A percentile compares a stretch with the other conserved stretches of the same genome.
Conservation (phyloP, 768 basidiomycete species). For the Austroboletus eburneus region DNA sequence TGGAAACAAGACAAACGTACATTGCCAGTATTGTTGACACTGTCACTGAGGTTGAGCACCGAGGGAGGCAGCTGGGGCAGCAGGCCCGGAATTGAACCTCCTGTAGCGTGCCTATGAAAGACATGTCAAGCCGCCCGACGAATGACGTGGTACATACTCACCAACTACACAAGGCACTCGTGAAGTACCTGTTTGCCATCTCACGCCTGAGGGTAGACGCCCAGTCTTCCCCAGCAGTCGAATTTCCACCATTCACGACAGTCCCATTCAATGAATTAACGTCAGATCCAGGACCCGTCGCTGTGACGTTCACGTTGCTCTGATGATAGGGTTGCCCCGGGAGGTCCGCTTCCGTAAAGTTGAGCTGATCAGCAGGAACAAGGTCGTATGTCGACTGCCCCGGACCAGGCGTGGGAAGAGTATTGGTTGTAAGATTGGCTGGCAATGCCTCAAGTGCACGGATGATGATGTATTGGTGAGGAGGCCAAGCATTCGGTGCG, state of each 20-base stretch:
- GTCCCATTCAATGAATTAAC: constrained; percentile 51
- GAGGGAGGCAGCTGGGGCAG: constrained; percentile 65
- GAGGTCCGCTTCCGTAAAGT: constrained; percentile 62
- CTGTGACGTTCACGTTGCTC: constrained; percentile 40
- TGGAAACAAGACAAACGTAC: too few relatives aligned
- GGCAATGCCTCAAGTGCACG: constrained; percentile 75
- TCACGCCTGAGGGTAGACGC: constrained; percentile 56
- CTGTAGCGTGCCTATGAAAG: constrained; percentile 69
- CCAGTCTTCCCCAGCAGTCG: constrained; percentile 62
- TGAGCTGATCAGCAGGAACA: constrained; percentile 79
- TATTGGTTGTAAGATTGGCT: constrained; percentile 56
- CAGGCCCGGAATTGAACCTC: constrained; percentile 72
- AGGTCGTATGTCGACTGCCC: constrained; percentile 62
- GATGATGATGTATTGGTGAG: constrained; percentile 77
- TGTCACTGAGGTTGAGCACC: constrained; percentile 66
- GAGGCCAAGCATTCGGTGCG: constrained; percentile 87
- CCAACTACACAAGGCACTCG: constrained; percentile 88
- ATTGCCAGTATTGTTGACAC: constrained; percentile 66
- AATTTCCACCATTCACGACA: constrained; percentile 68
- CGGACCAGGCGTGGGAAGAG: constrained; percentile 47
- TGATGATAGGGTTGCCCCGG: constrained; percentile 59
- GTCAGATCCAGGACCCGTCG: constrained; percentile 54
- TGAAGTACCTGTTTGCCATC: constrained; percentile 81
- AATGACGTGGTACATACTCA: constrained; percentile 27
- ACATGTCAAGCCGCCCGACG: neutral